Percentiles rank a stretch among this genome's conserved stretches.
Evolutionary conservation across 2,329 filamentous ascomycete species (phyloP).

Genomic region (Talaromyces sp.): DNA sequence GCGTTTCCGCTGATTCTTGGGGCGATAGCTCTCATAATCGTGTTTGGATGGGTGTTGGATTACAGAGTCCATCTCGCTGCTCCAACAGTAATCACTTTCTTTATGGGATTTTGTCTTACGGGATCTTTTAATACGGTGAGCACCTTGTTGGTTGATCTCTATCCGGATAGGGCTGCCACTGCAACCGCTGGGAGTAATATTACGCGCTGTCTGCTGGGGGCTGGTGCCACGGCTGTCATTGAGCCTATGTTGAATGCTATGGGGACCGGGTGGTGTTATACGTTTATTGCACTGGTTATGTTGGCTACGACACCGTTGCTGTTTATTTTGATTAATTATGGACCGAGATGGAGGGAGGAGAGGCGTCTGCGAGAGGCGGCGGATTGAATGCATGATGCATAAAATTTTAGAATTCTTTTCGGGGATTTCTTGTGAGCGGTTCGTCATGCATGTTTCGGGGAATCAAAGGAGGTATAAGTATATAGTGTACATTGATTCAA

Average conservation of each 20-base stretch:
- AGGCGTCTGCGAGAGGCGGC: conserved; percentile 26
- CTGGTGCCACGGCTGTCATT: conserved; percentile 40
- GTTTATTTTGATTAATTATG: conserved; percentile 36
- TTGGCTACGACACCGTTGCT: conserved; percentile 37
- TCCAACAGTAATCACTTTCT: conserved; percentile 37
- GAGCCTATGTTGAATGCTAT: conserved; percentile 36
- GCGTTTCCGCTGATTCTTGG: conserved; percentile 34
- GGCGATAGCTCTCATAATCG: conserved; percentile 28
- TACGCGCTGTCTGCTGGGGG: conserved; percentile 40
- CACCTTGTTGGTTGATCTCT: conserved; percentile 45
- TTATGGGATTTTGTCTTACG: conserved; percentile 37
- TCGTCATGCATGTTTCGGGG: neutral
- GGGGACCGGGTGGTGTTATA: conserved; percentile 32
- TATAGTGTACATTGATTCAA: neutral
- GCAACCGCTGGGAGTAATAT: conserved; percentile 44
- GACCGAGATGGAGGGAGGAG: conserved; percentile 42
- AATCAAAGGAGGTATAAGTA: neutral
- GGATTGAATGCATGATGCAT: neutral
- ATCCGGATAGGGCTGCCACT: conserved; percentile 37
- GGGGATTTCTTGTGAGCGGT: neutral
- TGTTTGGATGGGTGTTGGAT: conserved; percentile 41
- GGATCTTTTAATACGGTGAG: conserved; percentile 42
- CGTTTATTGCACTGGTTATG: conserved; percentile 40
- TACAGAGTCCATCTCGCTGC: conserved; percentile 29
- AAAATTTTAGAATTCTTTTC: neutral